Evolutionary conservation across 345 rosid genomes (phyloP).

Genomic region (Euphorbia lathyris): DNA sequence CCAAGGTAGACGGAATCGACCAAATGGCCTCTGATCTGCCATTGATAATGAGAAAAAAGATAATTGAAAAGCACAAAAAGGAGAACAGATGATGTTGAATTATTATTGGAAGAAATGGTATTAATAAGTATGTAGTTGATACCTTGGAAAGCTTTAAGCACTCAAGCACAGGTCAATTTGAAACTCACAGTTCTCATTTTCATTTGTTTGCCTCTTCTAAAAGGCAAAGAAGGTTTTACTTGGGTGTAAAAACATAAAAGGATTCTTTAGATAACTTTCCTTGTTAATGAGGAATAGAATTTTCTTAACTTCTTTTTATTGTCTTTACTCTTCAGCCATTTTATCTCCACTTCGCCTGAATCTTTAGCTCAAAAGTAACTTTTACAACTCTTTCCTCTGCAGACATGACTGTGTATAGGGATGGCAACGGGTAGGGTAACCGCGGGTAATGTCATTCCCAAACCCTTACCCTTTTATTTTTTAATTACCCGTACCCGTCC

Average conservation of each 20-base stretch:
- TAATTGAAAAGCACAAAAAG: not conserved
- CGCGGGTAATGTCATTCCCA: too few relatives aligned
- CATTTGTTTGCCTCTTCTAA: constrained; percentile 24
- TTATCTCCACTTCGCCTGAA: constrained; percentile 12
- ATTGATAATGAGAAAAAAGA: constrained; percentile 19
- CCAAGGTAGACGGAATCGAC: constrained; percentile 64
- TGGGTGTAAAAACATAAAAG: constrained; percentile 3
- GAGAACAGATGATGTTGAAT: not conserved
- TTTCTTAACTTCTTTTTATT: constrained; percentile 7
- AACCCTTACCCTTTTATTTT: too few relatives aligned
- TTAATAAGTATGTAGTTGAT: constrained; percentile 29
- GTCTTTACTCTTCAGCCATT: not conserved
- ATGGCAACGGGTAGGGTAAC: too few relatives aligned
- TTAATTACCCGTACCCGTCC: too few relatives aligned
- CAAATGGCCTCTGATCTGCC: constrained; percentile 44
- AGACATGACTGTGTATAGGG: too few relatives aligned
- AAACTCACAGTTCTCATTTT: constrained; percentile 11
- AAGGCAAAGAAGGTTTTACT: constrained; percentile 18
- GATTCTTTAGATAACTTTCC: constrained; percentile 28
- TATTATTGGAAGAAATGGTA: not conserved
- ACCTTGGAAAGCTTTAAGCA: constrained; percentile 33
- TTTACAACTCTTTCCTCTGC: not conserved
- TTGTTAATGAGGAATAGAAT: constrained; percentile 40
- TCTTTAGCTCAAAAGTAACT: not conserved
- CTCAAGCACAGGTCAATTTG: constrained; percentile 11